Base-by-base conservation (phyloP, 345 rosid species). In the Mercurialis annua region DNA sequence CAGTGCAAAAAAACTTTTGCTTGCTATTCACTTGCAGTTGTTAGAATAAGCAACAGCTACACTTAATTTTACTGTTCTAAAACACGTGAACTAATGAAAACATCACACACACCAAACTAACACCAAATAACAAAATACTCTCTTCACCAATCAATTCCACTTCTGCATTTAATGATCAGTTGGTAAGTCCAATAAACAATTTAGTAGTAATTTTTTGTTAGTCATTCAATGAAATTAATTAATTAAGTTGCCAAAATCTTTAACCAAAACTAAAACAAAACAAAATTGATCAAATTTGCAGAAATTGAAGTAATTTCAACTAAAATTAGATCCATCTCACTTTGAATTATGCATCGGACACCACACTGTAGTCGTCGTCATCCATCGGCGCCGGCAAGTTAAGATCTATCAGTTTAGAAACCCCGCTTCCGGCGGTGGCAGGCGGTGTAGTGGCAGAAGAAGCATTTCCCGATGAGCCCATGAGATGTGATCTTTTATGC, bases 361-460 rank as follows among this genome's bases (percentile, higher is more conserved):
- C 81, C 29, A 56, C 78, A 24, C 78, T 78, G 29, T 48, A 73
- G 29, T 66, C 81, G 11, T 78, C 81, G 14, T 78, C 81, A 36
- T 73, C 81, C 59, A 23, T 49, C 29, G 72, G 65, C 59, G 77
- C 81, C 12, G 81, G 78, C 66, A 73, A 56, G 77, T 78, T 78
- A 48, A 78, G 81, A 73, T 78, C 81, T 55, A 73, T 69, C 48
- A 63, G 46, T 64, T 64, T 70, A 11, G 57, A 31, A 5, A 59
- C 27, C 33, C n/a, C n/a, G n/a, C 8, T 63, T 54, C 52, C 67
- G 15, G 16, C 36, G 14, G 26, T 30, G 9, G 31, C 10, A 42
- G 11, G 26, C 42, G 33, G 17, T 23, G 52, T 47, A 38, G 48
- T 12, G 24, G 2, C n/a, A 27, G n/a, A 3, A 64, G 51, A 50